phyloP scores from a whole-genome alignment of 2,329 filamentous ascomycete genomes.

The Aspergillus carbonarius region DNA sequence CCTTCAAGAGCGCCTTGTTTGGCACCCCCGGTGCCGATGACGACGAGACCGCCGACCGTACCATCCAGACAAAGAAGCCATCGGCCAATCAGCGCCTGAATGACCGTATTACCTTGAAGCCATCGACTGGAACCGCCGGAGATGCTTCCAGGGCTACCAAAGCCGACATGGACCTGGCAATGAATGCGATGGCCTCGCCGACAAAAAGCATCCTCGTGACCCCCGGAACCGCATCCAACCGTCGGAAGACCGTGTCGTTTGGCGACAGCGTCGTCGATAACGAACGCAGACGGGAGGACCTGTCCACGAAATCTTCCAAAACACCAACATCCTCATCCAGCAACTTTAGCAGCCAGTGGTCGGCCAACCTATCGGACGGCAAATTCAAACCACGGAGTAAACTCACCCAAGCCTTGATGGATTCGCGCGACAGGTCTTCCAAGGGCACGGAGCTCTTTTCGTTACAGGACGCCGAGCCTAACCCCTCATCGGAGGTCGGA shows the following conservation, averaged over 20 bases:
- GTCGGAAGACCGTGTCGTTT: constrained; percentile 62
- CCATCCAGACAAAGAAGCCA: constrained; percentile 16
- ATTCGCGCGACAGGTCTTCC: constrained; percentile 39
- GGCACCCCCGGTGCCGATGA: constrained; percentile 60
- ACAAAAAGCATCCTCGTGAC: constrained; percentile 66
- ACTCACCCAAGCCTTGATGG: constrained; percentile 41
- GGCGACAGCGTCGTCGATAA: constrained; percentile 58
- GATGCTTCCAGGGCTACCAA: constrained; percentile 21
- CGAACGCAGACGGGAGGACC: constrained; percentile 50
- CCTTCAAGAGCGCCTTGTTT: constrained; percentile 65
- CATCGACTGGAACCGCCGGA: constrained; percentile 20
- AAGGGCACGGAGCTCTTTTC: constrained; percentile 23
- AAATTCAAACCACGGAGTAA: constrained; percentile 40
- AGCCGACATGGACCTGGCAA: constrained; percentile 24
- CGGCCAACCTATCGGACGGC: constrained; percentile 32
- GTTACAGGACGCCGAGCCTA: constrained; percentile 12
- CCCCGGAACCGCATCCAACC: constrained; percentile 57
- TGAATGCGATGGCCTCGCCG: constrained; percentile 46
- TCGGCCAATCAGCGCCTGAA: constrained; percentile 19
- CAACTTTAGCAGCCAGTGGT: constrained; percentile 49
- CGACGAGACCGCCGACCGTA: constrained; percentile 28
- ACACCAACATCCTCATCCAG: constrained; percentile 47
- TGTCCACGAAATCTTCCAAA: constrained; percentile 46
- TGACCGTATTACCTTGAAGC: constrained; percentile 23
- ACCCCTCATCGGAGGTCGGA: constrained; percentile 16